These are phyloP conservation scores for Metarhizium humberi DNA, from an alignment of 2,329 filamentous ascomycete genomes.

Conservation along the genomic window DNA sequence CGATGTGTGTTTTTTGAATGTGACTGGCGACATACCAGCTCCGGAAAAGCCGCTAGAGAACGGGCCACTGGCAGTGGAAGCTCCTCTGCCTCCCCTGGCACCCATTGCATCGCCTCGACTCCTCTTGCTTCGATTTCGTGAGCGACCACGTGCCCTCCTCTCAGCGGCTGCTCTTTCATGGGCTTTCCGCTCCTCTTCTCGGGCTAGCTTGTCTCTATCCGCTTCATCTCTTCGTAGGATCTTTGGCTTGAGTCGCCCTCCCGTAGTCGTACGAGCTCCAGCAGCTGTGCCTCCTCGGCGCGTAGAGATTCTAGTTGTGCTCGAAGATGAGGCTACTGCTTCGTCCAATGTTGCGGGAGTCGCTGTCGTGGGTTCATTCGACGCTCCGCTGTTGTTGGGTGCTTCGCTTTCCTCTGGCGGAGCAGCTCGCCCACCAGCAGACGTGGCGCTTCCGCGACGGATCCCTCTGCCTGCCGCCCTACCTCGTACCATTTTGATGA, in stretches of 20 bases:
- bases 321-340: conserved; percentile 10
- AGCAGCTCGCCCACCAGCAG: conserved; percentile 9
- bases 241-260: conserved; percentile 36
- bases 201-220: conserved; percentile 36
- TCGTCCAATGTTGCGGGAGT: conserved; percentile 10
- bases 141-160: conserved; percentile 27
- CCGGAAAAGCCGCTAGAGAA: conserved; percentile 24
- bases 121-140: conserved; percentile 30
- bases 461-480: conserved; percentile 22
- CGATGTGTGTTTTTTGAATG: neutral
- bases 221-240: conserved; percentile 40
- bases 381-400: conserved; percentile 11
- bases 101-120: conserved; percentile 36
- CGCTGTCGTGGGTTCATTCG: conserved; percentile 9
- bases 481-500: conserved; percentile 22
- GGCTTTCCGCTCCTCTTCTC: conserved; percentile 33
- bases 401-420: conserved; percentile 16
- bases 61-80: conserved; percentile 28
- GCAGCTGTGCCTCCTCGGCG: conserved; percentile 25
- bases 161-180: conserved; percentile 30
- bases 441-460: conserved; percentile 20
- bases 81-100: conserved; percentile 26
- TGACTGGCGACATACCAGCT: conserved; percentile 9
- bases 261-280: conserved; percentile 24
- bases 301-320: conserved; percentile 13